Conservation (phyloP, 2,329 filamentous ascomycete species). For the Stemphylium lycopersici region DNA sequence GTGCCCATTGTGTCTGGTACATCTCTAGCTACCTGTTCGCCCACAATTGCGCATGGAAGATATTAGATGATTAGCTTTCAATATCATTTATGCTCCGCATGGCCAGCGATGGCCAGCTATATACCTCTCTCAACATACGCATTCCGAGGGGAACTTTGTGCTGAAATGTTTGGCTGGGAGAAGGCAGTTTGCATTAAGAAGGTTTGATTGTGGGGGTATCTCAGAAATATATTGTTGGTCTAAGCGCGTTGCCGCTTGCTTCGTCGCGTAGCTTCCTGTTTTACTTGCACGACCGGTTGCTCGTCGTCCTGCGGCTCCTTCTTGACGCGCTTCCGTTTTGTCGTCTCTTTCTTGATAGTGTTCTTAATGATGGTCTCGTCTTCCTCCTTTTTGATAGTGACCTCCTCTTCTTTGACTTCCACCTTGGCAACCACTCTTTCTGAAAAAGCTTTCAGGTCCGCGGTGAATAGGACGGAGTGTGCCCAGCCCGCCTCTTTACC, state of each 20-base stretch:
- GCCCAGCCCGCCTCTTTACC: conserved; percentile 96
- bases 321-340: conserved; percentile 10
- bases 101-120: too few relatives aligned
- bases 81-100: too few relatives aligned
- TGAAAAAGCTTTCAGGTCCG: conserved; percentile 85
- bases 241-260: conserved; percentile 10
- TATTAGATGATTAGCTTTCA: too few relatives aligned
- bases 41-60: too few relatives aligned
- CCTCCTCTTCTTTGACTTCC: conserved; percentile 55
- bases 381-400: conserved; percentile 44
- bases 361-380: conserved; percentile 18
- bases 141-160: too few relatives aligned
- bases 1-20: too few relatives aligned
- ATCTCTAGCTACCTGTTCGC: too few relatives aligned
- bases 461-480: conserved; percentile 94
- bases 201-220: background rate
- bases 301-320: background rate
- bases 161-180: too few relatives aligned
- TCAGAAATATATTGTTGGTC: background rate
- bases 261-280: conserved; percentile 4
- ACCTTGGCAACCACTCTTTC: conserved; percentile 62
- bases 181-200: too few relatives aligned
- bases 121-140: too few relatives aligned
- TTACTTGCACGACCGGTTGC: background rate
- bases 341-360: conserved; percentile 37